phyloP scores from a whole-genome alignment of 352 stramenopile species.

The Plasmopara halstedii region DNA sequence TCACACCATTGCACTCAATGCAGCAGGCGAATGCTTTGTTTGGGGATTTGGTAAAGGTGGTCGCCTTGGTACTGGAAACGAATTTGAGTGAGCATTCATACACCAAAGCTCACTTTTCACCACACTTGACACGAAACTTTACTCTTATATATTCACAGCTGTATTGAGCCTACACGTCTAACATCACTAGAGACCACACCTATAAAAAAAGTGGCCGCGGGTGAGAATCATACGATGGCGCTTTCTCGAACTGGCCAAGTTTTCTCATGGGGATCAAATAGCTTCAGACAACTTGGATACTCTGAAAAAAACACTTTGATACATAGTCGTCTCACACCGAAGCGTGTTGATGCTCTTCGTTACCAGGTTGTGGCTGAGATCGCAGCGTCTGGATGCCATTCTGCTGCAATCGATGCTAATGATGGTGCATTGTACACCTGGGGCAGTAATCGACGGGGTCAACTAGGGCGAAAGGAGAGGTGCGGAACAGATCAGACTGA shows the following conservation, averaged over 20 bases:
- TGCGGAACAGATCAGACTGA: slow-evolving; percentile 59
- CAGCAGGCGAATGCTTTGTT: slow-evolving; percentile 55
- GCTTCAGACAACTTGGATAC: slow-evolving; percentile 69
- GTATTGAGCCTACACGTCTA: slow-evolving; percentile 54
- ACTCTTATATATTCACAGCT: slow-evolving; percentile 18
- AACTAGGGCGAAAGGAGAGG: slow-evolving; percentile 72
- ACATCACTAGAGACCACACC: slow-evolving; percentile 40
- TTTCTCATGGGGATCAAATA: slow-evolving; percentile 81
- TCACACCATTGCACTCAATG: slow-evolving; percentile 67
- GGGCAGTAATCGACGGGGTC: slow-evolving; percentile 73
- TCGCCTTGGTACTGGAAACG: slow-evolving; percentile 59
- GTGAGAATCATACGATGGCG: slow-evolving; percentile 76
- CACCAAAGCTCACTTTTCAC: background rate
- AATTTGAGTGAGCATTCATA: slow-evolving; percentile 55
- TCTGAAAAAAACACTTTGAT: slow-evolving; percentile 45
- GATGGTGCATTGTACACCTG: slow-evolving; percentile 60
- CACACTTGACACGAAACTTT: background rate
- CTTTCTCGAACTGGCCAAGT: slow-evolving; percentile 58
- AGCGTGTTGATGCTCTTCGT: slow-evolving; percentile 67
- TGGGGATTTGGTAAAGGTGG: slow-evolving; percentile 82
- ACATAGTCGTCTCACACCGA: slow-evolving; percentile 53
- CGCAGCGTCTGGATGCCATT: slow-evolving; percentile 64
- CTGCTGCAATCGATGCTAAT: slow-evolving; percentile 42
- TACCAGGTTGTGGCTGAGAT: slow-evolving; percentile 48
- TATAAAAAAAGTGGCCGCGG: slow-evolving; percentile 58